Conservation (phyloP, 257 asterid genomes). For the Eustoma russellianum region DNA sequence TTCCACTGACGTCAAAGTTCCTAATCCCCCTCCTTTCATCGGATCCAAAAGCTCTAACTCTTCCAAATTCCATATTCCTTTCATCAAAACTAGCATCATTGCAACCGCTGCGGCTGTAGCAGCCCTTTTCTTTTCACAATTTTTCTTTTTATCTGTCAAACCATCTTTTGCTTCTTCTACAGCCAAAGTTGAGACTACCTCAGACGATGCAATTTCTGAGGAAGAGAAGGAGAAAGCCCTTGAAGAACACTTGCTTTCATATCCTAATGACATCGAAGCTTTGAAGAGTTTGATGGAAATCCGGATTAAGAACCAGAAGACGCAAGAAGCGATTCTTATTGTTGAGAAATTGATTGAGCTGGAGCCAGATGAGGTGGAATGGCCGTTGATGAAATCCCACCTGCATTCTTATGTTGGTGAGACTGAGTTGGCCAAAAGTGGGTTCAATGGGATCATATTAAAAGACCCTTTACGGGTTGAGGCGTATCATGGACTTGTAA, state of each 20-base stretch:
- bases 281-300: conserved; percentile 61
- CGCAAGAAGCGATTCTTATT: conserved; percentile 50
- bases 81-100: conserved; percentile 18
- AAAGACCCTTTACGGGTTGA: conserved; percentile 73
- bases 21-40: conserved; percentile 1
- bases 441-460: conserved; percentile 48
- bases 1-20: not conserved
- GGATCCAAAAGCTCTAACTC: not conserved
- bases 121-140: conserved; percentile 18
- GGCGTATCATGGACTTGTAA: conserved; percentile 86
- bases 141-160: conserved; percentile 6
- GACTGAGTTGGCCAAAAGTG: conserved; percentile 38
- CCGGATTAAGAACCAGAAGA: conserved; percentile 45
- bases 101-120: conserved; percentile 23
- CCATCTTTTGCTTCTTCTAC: conserved; percentile 18
- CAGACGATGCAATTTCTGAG: conserved; percentile 17
- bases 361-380: conserved; percentile 69
- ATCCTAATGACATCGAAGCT: conserved; percentile 46
- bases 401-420: conserved; percentile 51
- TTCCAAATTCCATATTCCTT: not conserved
- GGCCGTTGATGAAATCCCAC: conserved; percentile 85
- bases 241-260: conserved; percentile 38
- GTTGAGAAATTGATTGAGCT: conserved; percentile 48
- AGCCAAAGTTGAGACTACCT: conserved; percentile 19
- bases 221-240: conserved; percentile 45